These are phyloP conservation scores for Artemisia annua DNA, from an alignment of 129 eudicot genomes.

Conservation along the genomic window DNA sequence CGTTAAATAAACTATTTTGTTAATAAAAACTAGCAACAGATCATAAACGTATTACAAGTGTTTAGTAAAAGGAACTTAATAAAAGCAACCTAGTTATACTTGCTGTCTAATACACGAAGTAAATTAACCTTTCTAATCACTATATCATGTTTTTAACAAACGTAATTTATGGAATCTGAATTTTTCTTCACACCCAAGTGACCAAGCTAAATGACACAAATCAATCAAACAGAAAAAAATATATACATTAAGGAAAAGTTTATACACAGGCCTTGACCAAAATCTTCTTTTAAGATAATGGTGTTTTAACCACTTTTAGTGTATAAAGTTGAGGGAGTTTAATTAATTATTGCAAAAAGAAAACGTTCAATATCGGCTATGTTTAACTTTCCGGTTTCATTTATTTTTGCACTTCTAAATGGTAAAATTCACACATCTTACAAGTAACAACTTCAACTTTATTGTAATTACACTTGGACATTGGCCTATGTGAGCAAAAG, in stretches of 20 bases:
- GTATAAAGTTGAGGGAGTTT: slow-evolving; percentile 6
- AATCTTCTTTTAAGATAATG: background rate
- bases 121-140: too few species aligned
- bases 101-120: background rate
- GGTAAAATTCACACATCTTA: too few species aligned
- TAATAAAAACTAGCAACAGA: background rate
- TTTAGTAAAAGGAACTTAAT: background rate
- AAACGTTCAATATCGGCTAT: background rate
- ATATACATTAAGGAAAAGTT: background rate
- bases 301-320: slow-evolving; percentile 9
- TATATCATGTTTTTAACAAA: background rate
- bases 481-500: too few species aligned
- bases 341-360: background rate
- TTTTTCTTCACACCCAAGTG: background rate
- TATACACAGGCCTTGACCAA: background rate
- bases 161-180: background rate
- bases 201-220: background rate
- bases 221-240: too few species aligned
- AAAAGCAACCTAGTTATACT: background rate
- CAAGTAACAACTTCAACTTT: too few species aligned
- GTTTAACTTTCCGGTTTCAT: too few species aligned
- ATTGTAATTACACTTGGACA: too few species aligned
- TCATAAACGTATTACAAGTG: too few species aligned
- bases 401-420: too few species aligned
- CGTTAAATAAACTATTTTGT: background rate